These are phyloP conservation scores for Euphorbia pulcherrima DNA, from an alignment of 345 rosid genomes.

Conservation along the genomic window DNA sequence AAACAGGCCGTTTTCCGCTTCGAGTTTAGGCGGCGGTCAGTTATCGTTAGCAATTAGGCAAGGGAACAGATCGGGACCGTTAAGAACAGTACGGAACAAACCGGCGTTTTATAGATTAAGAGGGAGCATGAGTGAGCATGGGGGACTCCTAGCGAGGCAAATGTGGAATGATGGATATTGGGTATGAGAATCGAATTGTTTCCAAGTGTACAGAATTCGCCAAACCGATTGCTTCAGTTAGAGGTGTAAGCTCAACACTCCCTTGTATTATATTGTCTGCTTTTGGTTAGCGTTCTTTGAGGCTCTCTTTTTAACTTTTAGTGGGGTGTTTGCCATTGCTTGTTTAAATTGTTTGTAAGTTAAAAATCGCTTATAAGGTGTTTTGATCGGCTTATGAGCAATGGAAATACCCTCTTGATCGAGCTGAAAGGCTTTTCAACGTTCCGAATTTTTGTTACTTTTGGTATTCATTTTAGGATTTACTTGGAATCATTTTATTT, in stretches of 20 bases:
- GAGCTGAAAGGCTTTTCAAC: too few relatives aligned
- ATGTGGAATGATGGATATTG: slow-evolving; percentile 33
- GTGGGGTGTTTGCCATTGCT: too few relatives aligned
- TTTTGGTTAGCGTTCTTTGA: slow-evolving; percentile 2
- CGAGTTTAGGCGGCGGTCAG: slow-evolving; percentile 48
- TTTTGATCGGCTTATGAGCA: too few relatives aligned
- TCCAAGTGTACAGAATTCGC: slow-evolving; percentile 28
- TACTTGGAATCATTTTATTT: too few relatives aligned
- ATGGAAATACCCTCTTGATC: too few relatives aligned
- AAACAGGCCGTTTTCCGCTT: slow-evolving; percentile 65
- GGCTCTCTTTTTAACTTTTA: neutral
- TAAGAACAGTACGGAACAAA: slow-evolving; percentile 67
- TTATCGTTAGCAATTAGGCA: slow-evolving; percentile 52
- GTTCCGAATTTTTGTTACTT: too few relatives aligned
- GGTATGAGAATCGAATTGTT: slow-evolving; percentile 16
- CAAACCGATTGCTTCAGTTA: slow-evolving; percentile 25
- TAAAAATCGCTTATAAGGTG: too few relatives aligned
- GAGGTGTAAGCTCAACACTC: slow-evolving; percentile 29
- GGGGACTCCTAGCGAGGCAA: slow-evolving; percentile 51
- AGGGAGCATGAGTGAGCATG: slow-evolving; percentile 96
- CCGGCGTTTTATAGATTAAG: slow-evolving; percentile 59
- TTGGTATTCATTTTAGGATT: too few relatives aligned
- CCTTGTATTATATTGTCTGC: slow-evolving; percentile 19
- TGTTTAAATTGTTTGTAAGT: too few relatives aligned
- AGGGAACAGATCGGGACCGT: slow-evolving; percentile 88